Evolutionary conservation across 139 green algal genomes (phyloP).

Genomic region (Chlorella ohadii): DNA sequence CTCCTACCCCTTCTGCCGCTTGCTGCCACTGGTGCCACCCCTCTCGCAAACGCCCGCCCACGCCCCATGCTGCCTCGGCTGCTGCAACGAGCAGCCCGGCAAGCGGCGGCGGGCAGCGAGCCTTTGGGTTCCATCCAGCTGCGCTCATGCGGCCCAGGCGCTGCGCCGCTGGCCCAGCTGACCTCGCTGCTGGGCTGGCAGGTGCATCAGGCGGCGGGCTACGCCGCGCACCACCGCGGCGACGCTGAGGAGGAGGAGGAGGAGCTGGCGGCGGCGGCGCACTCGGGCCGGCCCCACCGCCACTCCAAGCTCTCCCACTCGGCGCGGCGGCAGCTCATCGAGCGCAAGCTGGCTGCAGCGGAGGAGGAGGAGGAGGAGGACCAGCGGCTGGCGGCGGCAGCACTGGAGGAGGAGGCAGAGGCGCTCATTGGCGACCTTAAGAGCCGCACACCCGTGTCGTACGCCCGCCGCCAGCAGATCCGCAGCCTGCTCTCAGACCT

Average conservation of each 20-base stretch:
- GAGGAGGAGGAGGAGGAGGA: not conserved
- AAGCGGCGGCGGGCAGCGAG: not conserved
- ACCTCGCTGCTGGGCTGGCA: conserved; percentile 11
- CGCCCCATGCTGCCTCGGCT: not conserved
- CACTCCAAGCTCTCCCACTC: conserved; percentile 19
- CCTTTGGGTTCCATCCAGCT: conserved; percentile 15
- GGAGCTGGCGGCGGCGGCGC: not conserved
- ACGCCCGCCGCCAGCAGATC: not conserved
- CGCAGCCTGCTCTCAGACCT: not conserved
- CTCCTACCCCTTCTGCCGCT: not conserved
- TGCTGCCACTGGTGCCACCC: not conserved
- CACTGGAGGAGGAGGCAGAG: not conserved
- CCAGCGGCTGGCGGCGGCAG: conserved; percentile 1
- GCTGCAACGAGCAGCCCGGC: conserved; percentile 3
- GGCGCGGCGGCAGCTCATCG: not conserved
- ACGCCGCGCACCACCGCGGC: not conserved
- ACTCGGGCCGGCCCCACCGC: conserved; percentile 1
- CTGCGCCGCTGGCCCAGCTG: not conserved
- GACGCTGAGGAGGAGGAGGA: conserved; percentile 7
- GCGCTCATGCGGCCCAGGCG: not conserved
- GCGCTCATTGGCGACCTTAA: not conserved
- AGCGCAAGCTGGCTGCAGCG: conserved; percentile 2
- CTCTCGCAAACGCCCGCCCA: not conserved
- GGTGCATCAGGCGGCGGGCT: not conserved
- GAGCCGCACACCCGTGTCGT: too few relatives aligned